phyloP scores from a whole-genome alignment of 768 basidiomycete species.

The Albatrellus ellisii region DNA sequence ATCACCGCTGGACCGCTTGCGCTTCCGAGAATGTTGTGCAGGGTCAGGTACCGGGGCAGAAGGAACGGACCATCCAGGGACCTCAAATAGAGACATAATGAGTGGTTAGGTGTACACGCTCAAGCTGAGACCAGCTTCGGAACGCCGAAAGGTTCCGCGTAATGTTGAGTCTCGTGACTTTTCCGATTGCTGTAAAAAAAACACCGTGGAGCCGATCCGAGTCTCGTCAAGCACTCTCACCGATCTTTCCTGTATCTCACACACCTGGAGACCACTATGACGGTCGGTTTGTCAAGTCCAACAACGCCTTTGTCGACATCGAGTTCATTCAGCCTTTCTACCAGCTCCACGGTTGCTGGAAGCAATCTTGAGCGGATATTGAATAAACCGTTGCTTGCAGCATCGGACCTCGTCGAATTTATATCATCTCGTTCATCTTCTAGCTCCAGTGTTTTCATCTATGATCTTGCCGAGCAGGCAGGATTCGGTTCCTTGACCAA shows the following conservation, averaged over 20 bases:
- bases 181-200: neutral
- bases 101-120: too few relatives aligned
- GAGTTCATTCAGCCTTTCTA: constrained; percentile 22
- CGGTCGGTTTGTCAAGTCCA: constrained; percentile 17
- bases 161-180: neutral
- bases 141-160: too few relatives aligned
- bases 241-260: too few relatives aligned
- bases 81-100: constrained; percentile 42
- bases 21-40: constrained; percentile 23
- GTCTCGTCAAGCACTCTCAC: too few relatives aligned
- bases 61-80: constrained; percentile 55
- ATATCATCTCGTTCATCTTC: constrained; percentile 40
- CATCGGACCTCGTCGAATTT: constrained; percentile 57
- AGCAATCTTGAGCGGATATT: constrained; percentile 13
- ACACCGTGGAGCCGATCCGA: too few relatives aligned
- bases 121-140: too few relatives aligned
- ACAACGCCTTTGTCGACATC: constrained; percentile 20
- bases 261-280: constrained; percentile 12
- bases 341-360: constrained; percentile 22
- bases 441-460: constrained; percentile 64
- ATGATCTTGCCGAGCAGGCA: constrained; percentile 74
- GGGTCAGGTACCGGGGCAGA: constrained; percentile 21
- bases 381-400: constrained; percentile 22
- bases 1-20: constrained; percentile 33
- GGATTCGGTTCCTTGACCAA: constrained; percentile 69